Percentiles rank a stretch among this genome's conserved stretches.
Conservation (phyloP, 257 asterid genomes). For the Nicotiana otophora region DNA sequence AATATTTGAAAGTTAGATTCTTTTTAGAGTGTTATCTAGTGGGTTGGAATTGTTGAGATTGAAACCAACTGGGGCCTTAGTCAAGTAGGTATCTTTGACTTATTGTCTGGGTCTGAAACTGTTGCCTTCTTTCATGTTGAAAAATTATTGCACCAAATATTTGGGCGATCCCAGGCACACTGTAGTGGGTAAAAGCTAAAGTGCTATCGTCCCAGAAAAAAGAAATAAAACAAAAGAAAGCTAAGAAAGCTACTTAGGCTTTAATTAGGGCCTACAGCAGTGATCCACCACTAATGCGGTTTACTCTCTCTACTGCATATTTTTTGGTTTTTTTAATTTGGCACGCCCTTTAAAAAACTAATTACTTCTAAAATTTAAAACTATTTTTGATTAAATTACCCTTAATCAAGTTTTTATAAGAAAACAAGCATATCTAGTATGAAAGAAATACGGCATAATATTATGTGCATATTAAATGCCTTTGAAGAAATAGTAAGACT, state of each 20-base stretch:
- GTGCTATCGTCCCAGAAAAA: not conserved
- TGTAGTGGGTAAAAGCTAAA: not conserved
- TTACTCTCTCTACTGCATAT: not conserved
- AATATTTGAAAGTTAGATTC: no score
- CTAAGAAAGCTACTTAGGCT: not conserved
- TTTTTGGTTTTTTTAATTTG: no score
- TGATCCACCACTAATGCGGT: not conserved
- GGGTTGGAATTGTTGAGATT: not conserved
- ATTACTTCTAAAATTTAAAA: no score
- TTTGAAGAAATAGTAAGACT: no score
- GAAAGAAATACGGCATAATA: no score
- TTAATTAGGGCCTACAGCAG: not conserved
- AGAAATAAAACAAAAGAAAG: not conserved
- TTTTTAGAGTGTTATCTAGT: no score
- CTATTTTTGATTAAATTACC: no score
- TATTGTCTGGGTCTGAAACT: not conserved
- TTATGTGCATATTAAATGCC: no score
- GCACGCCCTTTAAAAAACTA: no score
- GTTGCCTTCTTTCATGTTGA: not conserved
- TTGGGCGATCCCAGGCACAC: conserved; percentile 12
- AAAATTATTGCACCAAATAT: conserved; percentile 1
- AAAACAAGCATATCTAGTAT: no score
- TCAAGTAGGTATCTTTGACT: conserved; percentile 9
- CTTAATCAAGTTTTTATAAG: no score
- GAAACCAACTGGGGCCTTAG: not conserved